A percentile compares a stretch with the other conserved stretches of the same genome.
These are phyloP conservation scores for Hortiboletus campestris DNA, from an alignment of 768 basidiomycete species.

Conservation along the genomic window DNA sequence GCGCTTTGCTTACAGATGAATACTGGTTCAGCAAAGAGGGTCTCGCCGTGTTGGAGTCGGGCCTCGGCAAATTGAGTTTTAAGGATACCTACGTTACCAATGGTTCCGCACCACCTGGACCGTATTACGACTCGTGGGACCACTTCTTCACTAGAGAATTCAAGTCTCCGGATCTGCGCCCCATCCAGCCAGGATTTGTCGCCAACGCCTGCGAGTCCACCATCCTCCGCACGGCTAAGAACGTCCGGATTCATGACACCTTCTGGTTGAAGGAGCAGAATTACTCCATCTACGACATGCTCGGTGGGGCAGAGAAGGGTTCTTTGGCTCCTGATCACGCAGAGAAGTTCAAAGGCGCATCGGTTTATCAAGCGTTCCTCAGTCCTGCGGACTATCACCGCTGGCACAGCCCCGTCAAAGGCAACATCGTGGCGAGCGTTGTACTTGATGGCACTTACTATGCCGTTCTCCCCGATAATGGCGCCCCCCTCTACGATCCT, in stretches of 20 bases:
- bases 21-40: too few species aligned
- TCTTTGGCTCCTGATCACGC: slow-evolving; percentile 19
- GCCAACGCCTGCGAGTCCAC: slow-evolving; percentile 53
- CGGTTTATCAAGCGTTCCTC: slow-evolving; percentile 56
- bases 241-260: slow-evolving; percentile 41
- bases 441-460: slow-evolving; percentile 26
- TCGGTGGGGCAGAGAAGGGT: slow-evolving; percentile 22
- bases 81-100: background rate
- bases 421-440: slow-evolving; percentile 36
- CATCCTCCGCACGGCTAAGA: slow-evolving; percentile 32
- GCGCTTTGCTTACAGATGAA: too few species aligned
- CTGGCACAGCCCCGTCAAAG: slow-evolving; percentile 56
- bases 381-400: slow-evolving; percentile 53
- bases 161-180: slow-evolving; percentile 2
- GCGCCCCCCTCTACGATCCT: background rate
- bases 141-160: slow-evolving; percentile 51
- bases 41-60: background rate
- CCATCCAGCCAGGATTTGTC: too few species aligned
- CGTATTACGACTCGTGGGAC: slow-evolving; percentile 43
- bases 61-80: background rate
- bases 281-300: slow-evolving; percentile 59
- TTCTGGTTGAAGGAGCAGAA: slow-evolving; percentile 61
- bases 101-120: too few species aligned
- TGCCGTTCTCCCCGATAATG: slow-evolving; percentile 7
- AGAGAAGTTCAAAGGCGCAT: slow-evolving; percentile 44